Evolutionary conservation across 2,329 filamentous ascomycete species (phyloP).

Genomic region (Seiridium unicorne): DNA sequence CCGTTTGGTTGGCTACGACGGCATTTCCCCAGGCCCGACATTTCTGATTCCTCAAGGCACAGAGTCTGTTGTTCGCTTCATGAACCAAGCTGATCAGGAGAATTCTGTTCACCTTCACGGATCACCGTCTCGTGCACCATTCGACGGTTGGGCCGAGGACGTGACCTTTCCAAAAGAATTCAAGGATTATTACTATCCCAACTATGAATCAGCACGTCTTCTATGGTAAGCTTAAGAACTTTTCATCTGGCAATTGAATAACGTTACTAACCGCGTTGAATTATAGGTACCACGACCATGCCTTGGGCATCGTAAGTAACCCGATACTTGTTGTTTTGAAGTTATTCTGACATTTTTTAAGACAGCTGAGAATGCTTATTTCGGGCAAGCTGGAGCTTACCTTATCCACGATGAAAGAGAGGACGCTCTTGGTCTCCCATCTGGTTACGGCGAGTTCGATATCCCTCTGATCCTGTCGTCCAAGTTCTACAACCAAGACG

Average conservation of each 20-base stretch:
- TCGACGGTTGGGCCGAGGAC: slow-evolving; percentile 55
- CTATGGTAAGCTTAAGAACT: slow-evolving; percentile 38
- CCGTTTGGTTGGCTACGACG: slow-evolving; percentile 48
- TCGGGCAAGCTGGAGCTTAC: slow-evolving; percentile 56
- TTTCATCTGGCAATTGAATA: not conserved
- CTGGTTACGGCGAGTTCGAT: slow-evolving; percentile 42
- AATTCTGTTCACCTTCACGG: slow-evolving; percentile 56
- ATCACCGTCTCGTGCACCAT: slow-evolving; percentile 45
- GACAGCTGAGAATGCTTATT: slow-evolving; percentile 56
- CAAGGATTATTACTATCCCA: slow-evolving; percentile 60
- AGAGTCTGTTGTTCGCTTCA: slow-evolving; percentile 52
- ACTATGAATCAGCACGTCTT: slow-evolving; percentile 48
- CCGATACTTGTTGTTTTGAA: not conserved
- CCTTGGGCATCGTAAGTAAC: slow-evolving; percentile 29
- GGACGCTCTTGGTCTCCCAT: slow-evolving; percentile 45
- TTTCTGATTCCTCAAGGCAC: slow-evolving; percentile 46
- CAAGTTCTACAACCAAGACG: slow-evolving; percentile 51
- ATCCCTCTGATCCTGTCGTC: slow-evolving; percentile 48
- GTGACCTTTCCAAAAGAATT: slow-evolving; percentile 48
- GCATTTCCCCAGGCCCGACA: slow-evolving; percentile 51
- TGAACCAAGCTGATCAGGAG: slow-evolving; percentile 44
- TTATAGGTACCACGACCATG: slow-evolving; percentile 45
- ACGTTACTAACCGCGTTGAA: not conserved
- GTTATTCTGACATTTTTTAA: slow-evolving; percentile 6
- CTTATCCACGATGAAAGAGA: slow-evolving; percentile 50